Conservation (phyloP, 75 land plant genomes). For the Sequoia sempervirens region DNA sequence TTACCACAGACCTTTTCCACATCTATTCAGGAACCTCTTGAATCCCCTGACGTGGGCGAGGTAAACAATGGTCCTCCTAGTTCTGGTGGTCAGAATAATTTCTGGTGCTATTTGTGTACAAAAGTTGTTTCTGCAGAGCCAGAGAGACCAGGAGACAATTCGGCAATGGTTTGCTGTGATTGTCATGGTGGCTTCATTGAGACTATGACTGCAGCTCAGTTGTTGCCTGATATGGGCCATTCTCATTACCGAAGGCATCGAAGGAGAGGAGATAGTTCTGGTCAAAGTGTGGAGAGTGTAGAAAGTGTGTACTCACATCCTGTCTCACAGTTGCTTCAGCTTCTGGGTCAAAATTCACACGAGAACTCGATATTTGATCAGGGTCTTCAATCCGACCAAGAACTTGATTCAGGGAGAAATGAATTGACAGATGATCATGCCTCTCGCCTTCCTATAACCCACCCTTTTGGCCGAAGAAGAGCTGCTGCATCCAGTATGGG, state of each 20-base stretch:
- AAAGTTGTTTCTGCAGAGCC: slow-evolving; percentile 25
- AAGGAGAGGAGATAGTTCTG: slow-evolving; percentile 19
- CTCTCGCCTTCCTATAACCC: slow-evolving; percentile 29
- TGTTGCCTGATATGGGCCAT: not conserved
- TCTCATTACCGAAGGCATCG: slow-evolving; percentile 17
- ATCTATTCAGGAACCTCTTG: not conserved
- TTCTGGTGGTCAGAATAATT: slow-evolving; percentile 6
- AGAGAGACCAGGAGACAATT: slow-evolving; percentile 24
- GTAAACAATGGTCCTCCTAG: not conserved
- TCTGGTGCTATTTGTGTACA: slow-evolving; percentile 39
- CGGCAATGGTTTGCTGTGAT: slow-evolving; percentile 36
- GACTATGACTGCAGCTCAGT: slow-evolving; percentile 17
- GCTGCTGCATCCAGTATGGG: slow-evolving; percentile 36
- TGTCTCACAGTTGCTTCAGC: slow-evolving; percentile 39
- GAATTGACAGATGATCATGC: slow-evolving; percentile 9
- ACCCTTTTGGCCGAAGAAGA: slow-evolving; percentile 35
- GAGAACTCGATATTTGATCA: slow-evolving; percentile 1
- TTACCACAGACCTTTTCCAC: not conserved
- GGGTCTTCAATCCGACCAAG: slow-evolving; percentile 12
- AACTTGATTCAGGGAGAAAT: slow-evolving; percentile 13
- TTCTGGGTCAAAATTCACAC: slow-evolving; percentile 26
- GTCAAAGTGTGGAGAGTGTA: slow-evolving; percentile 35
- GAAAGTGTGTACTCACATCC: slow-evolving; percentile 45
- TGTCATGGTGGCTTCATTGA: slow-evolving; percentile 55
- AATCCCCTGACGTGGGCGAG: not conserved